Conservation (phyloP, 192 early-diverging fungal genomes). For the Coemansia sp. region DNA sequence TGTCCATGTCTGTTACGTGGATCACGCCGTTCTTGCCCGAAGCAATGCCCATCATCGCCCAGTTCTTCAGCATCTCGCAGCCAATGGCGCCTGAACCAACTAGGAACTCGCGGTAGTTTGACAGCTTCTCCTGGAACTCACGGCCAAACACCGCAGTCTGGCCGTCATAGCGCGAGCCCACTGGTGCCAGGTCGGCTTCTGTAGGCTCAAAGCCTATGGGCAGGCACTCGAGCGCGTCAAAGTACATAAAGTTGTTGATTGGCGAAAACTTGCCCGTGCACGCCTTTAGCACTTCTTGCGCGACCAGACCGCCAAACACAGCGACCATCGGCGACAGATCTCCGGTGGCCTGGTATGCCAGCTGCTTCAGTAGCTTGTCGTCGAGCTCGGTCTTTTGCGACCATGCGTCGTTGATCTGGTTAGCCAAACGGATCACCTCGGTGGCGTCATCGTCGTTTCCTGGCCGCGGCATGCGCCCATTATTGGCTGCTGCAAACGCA, state of each 20-base stretch:
- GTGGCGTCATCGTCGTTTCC: slow-evolving; percentile 81
- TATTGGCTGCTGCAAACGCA: slow-evolving; percentile 60
- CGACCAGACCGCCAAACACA: slow-evolving; percentile 93
- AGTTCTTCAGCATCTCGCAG: slow-evolving; percentile 99
- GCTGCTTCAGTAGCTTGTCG: slow-evolving; percentile 82
- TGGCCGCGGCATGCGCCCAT: slow-evolving; percentile 77
- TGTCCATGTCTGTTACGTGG: slow-evolving; percentile 98
- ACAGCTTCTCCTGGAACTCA: slow-evolving; percentile 84
- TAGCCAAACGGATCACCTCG: slow-evolving; percentile 71
- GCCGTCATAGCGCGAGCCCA: slow-evolving; percentile 90
- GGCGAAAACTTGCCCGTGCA: slow-evolving; percentile 95
- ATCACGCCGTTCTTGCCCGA: slow-evolving; percentile 79
- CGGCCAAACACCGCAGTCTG: slow-evolving; percentile 94
- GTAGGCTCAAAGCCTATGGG: slow-evolving; percentile 63
- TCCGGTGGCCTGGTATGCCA: slow-evolving; percentile 85
- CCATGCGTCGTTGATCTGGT: slow-evolving; percentile 66
- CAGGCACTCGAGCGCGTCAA: slow-evolving; percentile 95
- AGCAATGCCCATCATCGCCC: slow-evolving; percentile 91
- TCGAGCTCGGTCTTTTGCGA: slow-evolving; percentile 75
- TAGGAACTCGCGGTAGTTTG: slow-evolving; percentile 87
- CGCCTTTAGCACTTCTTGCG: slow-evolving; percentile 99
- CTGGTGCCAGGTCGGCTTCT: slow-evolving; percentile 74
- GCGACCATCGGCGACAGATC: slow-evolving; percentile 94
- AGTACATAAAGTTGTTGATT: slow-evolving; percentile 89
- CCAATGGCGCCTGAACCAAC: slow-evolving; percentile 99